A percentile compares a stretch with the other conserved stretches of the same genome.
phyloP scores from a whole-genome alignment of 352 stramenopile genomes.

The Pythium periplocum region DNA sequence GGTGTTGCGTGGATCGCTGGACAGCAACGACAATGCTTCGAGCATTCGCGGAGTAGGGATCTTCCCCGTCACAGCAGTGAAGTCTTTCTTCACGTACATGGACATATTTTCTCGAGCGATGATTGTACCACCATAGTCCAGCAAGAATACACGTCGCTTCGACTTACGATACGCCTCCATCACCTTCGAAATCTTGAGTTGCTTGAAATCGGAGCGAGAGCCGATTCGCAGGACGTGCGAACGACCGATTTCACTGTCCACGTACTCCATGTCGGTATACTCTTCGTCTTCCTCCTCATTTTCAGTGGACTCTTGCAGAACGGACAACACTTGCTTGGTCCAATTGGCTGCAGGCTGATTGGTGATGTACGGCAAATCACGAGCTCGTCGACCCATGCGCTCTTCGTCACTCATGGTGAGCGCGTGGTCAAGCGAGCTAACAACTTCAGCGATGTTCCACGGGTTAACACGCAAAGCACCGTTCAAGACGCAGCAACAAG shows the following conservation, averaged over 20 bases:
- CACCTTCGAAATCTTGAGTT: slow-evolving; percentile 77
- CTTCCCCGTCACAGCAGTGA: slow-evolving; percentile 92
- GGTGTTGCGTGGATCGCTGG: slow-evolving; percentile 90
- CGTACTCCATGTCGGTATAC: slow-evolving; percentile 85
- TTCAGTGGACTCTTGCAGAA: slow-evolving; percentile 77
- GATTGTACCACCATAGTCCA: slow-evolving; percentile 98
- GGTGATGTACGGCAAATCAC: slow-evolving; percentile 96
- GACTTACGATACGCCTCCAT: slow-evolving; percentile 83
- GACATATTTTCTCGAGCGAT: slow-evolving; percentile 87
- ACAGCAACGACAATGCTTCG: slow-evolving; percentile 85
- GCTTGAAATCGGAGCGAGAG: slow-evolving; percentile 72
- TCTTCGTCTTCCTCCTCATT: slow-evolving; percentile 63
- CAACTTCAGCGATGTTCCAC: slow-evolving; percentile 93
- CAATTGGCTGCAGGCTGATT: slow-evolving; percentile 90
- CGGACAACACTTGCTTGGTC: slow-evolving; percentile 93
- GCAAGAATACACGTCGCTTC: slow-evolving; percentile 90
- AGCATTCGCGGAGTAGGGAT: slow-evolving; percentile 87
- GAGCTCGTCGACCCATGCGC: slow-evolving; percentile 82
- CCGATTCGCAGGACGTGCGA: slow-evolving; percentile 69
- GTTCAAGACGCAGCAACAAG: slow-evolving; percentile 95
- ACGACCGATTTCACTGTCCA: slow-evolving; percentile 76
- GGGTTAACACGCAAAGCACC: slow-evolving; percentile 95
- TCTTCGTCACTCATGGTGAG: slow-evolving; percentile 91
- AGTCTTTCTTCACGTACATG: slow-evolving; percentile 97
- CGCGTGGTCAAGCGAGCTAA: slow-evolving; percentile 90